Evolutionary conservation across 2,329 filamentous ascomycete genomes (phyloP), one percentile per base, ranked within the genome.

Genomic region (Bimuria novae-zelandiae): DNA sequence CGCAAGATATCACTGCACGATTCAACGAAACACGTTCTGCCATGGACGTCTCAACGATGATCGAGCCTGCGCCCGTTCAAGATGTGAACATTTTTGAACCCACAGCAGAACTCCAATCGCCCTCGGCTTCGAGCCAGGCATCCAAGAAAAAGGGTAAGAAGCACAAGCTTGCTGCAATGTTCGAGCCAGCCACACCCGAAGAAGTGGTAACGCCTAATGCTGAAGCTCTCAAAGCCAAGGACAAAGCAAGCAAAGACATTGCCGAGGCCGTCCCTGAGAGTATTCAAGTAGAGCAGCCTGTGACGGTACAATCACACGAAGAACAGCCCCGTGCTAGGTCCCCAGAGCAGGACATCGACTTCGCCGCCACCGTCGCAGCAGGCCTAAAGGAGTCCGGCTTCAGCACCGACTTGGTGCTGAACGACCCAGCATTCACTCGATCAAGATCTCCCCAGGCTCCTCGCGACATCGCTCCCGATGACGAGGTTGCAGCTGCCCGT

Each of bases 311-410:
- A 36, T 3, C 29, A 11, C 4, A 25, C 10, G 4, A 21, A 33
- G 29, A 25, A 19, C 60, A 62, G 30, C 61, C 65, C 7, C 56
- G 54, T 10, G 46, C 62, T 1, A 51, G 45, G 27, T 61, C 65
- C 39, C 70, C 71, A 16, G 56, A 65, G 19, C 62, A 64, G 45
- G 75, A 79, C 42, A 72, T 78, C 30, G 78, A 79, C 55, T 80
- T 80, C 49, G 75, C 78, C 21, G 78, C 77, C 4, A 76, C 77
- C 4, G 62, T 80, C 7, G 77, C 77, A 19, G 77, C 76, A 45
- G 77, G 76, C 25, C 60, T 80, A 12, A 69, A 75, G 51, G 73
- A 77, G 45, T 77, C 76, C 22, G 78, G 78, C 27, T 80, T 80
- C 57, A 68, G 79, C 57, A 71, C 76, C 4, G 67, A 75, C 42